Conservation (phyloP, 129 eudicot species). For the Chrysanthemum makinoi region DNA sequence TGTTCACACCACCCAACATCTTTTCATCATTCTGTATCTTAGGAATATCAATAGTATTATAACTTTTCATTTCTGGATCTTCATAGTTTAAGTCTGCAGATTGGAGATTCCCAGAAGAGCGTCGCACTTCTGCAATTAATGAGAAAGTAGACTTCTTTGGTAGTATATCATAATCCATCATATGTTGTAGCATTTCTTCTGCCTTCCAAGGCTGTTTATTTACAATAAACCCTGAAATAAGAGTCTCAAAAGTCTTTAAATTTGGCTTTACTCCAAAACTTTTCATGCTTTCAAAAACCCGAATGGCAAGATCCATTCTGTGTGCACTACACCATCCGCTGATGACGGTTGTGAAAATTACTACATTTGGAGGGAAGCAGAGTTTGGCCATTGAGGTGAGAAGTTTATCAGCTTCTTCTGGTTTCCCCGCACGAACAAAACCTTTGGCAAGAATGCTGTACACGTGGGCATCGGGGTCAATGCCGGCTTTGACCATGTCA, state of each 20-base stretch:
- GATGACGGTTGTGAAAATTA: conserved; percentile 53
- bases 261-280: conserved; percentile 42
- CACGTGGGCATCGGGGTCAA: conserved; percentile 48
- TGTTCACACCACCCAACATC: conserved; percentile 17
- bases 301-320: conserved; percentile 42
- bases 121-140: conserved; percentile 42
- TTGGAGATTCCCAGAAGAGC: conserved; percentile 23
- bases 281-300: conserved; percentile 42
- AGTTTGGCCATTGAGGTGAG: conserved; percentile 30
- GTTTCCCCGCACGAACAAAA: conserved; percentile 48
- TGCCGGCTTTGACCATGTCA: conserved; percentile 56
- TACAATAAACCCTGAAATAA: conserved; percentile 51
- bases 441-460: conserved; percentile 62
- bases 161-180: conserved; percentile 37
- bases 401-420: conserved; percentile 53
- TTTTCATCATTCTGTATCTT: conserved; percentile 23
- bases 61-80: conserved; percentile 18
- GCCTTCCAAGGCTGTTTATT: conserved; percentile 56
- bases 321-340: conserved; percentile 55
- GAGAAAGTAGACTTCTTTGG: conserved; percentile 41
- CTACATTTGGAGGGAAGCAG: conserved; percentile 38
- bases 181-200: conserved; percentile 38
- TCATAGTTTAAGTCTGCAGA: neutral
- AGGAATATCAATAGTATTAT: neutral
- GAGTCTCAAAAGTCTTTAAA: conserved; percentile 52